Conservation (phyloP, 768 basidiomycete genomes). For the Naganishia antarctica region DNA sequence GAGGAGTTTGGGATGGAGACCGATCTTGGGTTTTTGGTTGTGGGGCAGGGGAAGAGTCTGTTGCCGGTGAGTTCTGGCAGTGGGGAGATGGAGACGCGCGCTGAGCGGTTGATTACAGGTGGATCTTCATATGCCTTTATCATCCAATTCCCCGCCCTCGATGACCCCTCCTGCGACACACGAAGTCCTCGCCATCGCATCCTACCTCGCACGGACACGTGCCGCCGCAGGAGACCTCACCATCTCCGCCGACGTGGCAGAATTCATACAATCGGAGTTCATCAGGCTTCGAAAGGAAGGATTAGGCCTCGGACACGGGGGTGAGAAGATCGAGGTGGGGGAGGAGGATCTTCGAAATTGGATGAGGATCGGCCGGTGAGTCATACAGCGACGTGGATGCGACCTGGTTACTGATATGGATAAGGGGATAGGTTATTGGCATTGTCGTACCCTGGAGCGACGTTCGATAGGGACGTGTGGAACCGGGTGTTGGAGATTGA, state of each 20-base stretch:
- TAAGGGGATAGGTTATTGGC: constrained; percentile 31
- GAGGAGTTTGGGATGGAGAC: constrained; percentile 46
- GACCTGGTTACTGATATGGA: background rate
- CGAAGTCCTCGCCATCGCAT: constrained; percentile 24
- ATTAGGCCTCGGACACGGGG: background rate
- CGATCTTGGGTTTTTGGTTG: constrained; percentile 35
- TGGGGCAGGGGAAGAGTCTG: constrained; percentile 43
- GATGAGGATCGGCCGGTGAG: constrained; percentile 43
- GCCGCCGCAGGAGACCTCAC: background rate
- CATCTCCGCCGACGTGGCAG: constrained; percentile 39
- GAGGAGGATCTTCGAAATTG: constrained; percentile 40
- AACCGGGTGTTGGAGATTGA: constrained; percentile 33
- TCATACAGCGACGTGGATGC: background rate
- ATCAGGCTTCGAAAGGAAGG: constrained; percentile 34
- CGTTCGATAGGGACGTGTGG: constrained; percentile 34
- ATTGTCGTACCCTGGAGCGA: constrained; percentile 30
- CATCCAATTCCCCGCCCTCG: constrained; percentile 15
- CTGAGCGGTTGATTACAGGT: constrained; percentile 10
- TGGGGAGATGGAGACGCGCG: background rate
- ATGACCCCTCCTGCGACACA: constrained; percentile 23
- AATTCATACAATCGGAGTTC: constrained; percentile 42
- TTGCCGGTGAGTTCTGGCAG: constrained; percentile 37
- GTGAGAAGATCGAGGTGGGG: constrained; percentile 14
- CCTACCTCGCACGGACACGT: constrained; percentile 23
- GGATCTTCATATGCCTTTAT: constrained; percentile 28